phyloP scores from a whole-genome alignment of 345 rosid species.

The Hirschfeldia incana region DNA sequence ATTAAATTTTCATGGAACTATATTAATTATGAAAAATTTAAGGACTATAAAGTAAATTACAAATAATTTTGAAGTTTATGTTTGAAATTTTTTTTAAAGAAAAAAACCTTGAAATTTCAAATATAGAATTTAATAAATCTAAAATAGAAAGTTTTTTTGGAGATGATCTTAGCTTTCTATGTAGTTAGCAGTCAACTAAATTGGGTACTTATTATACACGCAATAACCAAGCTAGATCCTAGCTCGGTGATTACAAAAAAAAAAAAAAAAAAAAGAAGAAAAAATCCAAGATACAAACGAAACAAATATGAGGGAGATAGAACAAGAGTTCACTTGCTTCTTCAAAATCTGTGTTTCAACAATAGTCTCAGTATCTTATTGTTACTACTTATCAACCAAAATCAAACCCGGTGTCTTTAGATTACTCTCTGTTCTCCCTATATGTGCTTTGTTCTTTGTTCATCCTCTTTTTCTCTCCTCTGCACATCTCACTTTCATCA shows the following conservation, averaged over 20 bases:
- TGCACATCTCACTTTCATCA: conserved; percentile 29
- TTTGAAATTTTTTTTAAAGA: no score
- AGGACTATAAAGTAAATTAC: no score
- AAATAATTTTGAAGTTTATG: no score
- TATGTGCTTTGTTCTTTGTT: conserved; percentile 40
- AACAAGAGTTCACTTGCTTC: background rate
- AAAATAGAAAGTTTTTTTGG: no score
- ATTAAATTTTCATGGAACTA: no score
- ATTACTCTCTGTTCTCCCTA: conserved; percentile 37
- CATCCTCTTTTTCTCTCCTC: conserved; percentile 49
- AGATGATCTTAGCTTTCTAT: no score
- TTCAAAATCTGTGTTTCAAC: background rate
- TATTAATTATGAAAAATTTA: no score
- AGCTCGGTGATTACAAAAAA: background rate
- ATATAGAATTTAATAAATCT: no score
- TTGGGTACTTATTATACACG: background rate
- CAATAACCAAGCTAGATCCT: background rate
- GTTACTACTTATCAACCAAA: background rate
- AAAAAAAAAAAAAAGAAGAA: no score
- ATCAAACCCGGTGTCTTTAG: background rate
- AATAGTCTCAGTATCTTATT: background rate
- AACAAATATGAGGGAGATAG: background rate
- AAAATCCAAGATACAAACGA: background rate
- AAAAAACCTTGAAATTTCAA: no score
- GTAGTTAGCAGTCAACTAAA: background rate